These are phyloP conservation scores for Paramyrothecium roridum DNA, from an alignment of 2,329 filamentous ascomycete genomes.

Conservation along the genomic window DNA sequence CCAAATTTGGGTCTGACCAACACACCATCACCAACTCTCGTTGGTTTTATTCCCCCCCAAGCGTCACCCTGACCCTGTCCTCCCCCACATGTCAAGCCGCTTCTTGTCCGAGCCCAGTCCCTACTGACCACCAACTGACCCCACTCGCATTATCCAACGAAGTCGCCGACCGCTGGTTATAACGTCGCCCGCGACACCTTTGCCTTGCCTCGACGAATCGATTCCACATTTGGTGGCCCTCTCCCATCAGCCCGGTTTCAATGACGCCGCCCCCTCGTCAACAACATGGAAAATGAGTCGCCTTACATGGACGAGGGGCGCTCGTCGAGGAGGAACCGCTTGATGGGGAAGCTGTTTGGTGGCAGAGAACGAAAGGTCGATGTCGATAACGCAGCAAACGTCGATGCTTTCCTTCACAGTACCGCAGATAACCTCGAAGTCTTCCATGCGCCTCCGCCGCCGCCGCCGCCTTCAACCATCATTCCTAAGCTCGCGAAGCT, in stretches of 20 bases:
- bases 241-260: conserved; percentile 9
- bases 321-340: conserved; percentile 46
- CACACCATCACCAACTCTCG: not conserved
- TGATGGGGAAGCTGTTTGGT: conserved; percentile 63
- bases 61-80: not conserved
- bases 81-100: not conserved
- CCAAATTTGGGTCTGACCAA: not conserved
- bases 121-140: not conserved
- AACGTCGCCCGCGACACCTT: not conserved
- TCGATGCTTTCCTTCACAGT: conserved; percentile 59
- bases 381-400: conserved; percentile 37
- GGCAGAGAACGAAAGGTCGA: conserved; percentile 37
- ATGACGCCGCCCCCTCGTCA: conserved; percentile 21
- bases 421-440: conserved; percentile 53
- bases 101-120: not conserved
- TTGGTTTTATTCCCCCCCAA: not conserved
- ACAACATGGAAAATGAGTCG: conserved; percentile 44
- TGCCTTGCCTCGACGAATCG: not conserved
- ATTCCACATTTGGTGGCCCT: not conserved
- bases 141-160: not conserved
- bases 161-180: not conserved
- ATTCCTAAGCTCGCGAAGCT: conserved; percentile 51
- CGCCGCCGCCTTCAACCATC: conserved; percentile 29
- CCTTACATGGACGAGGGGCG: conserved; percentile 35
- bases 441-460: conserved; percentile 45